Percentiles rank a stretch among this genome's conserved stretches.
These are phyloP conservation scores for Sugiyamaella castrensis DNA, from an alignment of 1,139 yeast genomes.

Conservation along the genomic window DNA sequence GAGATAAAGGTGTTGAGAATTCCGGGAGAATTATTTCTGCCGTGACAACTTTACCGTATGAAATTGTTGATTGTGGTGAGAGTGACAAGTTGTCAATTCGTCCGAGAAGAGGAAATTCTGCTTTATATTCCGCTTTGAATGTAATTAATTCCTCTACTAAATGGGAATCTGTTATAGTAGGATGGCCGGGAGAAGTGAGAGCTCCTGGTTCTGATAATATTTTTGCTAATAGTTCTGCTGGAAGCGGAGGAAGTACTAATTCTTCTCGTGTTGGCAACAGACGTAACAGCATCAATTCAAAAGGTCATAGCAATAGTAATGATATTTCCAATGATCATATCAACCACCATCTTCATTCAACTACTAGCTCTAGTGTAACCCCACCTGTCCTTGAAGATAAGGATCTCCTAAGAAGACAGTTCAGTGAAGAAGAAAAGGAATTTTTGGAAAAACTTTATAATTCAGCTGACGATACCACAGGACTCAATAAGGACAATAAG, in stretches of 20 bases:
- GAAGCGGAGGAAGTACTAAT: neutral
- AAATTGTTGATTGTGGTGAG: conserved; percentile 37
- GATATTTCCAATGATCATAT: neutral
- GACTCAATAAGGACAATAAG: neutral
- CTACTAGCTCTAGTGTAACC: neutral
- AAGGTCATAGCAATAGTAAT: neutral
- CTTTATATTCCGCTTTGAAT: conserved; percentile 71
- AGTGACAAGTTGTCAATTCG: conserved; percentile 2
- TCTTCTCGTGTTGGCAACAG: conserved; percentile 23
- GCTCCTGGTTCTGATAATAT: conserved; percentile 23
- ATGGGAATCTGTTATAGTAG: conserved; percentile 87
- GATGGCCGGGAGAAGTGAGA: conserved; percentile 93
- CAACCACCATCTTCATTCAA: neutral
- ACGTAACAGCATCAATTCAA: conserved; percentile 10
- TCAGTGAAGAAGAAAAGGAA: conserved; percentile 15
- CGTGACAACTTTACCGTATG: conserved; percentile 66
- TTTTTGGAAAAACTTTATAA: conserved; percentile 17
- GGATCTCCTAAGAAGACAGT: conserved; percentile 3
- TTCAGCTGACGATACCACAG: conserved; percentile 7
- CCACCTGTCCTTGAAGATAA: conserved; percentile 4
- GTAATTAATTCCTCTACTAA: conserved; percentile 59
- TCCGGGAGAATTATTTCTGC: conserved; percentile 69
- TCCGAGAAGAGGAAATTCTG: conserved; percentile 76
- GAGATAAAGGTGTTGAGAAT: conserved; percentile 11
- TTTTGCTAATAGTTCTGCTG: neutral